Base-by-base conservation (phyloP, 805 yeast species). In the Saturnispora silvae region DNA sequence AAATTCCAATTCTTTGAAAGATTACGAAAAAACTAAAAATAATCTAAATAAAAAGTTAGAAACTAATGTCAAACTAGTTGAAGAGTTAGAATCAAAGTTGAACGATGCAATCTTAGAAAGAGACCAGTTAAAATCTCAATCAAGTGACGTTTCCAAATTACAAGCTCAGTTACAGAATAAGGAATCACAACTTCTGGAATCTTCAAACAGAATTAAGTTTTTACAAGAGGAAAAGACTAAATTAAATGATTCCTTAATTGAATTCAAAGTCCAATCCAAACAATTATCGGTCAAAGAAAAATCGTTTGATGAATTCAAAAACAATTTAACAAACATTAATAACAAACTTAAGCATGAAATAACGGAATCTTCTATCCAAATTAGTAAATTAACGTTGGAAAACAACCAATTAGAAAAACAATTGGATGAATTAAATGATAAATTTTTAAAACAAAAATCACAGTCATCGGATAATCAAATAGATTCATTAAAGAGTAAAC, bases 401-500 rank as follows among this genome's bases (percentile, higher is more conserved):
- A 67, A 65, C 37, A 68, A 68, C 38, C 56, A 56, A 26, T 46
- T 67, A 20, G 43, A 49, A 11, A 62, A 60, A 23, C 64, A 63
- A 23, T 50, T 64, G 10, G 72, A 65, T 22, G 64, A 59, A 26
- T 40, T 64, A 17, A 61, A 58, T 28, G 59, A 54, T 28, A 65
- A 64, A 36, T 59, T 54, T 39, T 47, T 57, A n/a, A 53, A 54
- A 20, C 57, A 50, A 30, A 35, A 48, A 14, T 59, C 51, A 40
- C 20, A 37, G 9, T 42, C 40, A 7, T 45, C 56, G 2, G 47
- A 47, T 35, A 71, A 65, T 19, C 69, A 66, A 40, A 60, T 65
- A 7, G 77, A 70, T 28, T 46, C 64, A 0, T 48, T 74, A 41
- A 77, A 70, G 48, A 77, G 74, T 45, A 85, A 82, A 52, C 72